A percentile compares a stretch with the other conserved stretches of the same genome.
These are phyloP conservation scores for Entomortierella chlamydospora DNA, from an alignment of 192 early-diverging fungal genomes.

Conservation along the genomic window DNA sequence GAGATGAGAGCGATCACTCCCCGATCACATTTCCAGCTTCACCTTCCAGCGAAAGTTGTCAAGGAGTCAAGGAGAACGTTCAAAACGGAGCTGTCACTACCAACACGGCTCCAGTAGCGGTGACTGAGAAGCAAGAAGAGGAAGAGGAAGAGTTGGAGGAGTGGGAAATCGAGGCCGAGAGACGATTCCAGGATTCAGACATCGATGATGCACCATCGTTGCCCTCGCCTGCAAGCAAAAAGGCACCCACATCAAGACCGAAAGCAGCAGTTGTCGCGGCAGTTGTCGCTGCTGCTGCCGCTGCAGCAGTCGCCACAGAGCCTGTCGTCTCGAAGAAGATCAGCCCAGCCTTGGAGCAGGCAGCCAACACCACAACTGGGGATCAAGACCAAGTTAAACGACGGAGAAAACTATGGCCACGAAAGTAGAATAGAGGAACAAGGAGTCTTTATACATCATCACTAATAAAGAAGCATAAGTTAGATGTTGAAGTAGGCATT, in stretches of 20 bases:
- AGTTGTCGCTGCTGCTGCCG: neutral
- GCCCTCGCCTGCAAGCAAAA: slow-evolving; percentile 17
- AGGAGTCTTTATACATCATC: too few species aligned
- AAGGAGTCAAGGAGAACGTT: slow-evolving; percentile 3
- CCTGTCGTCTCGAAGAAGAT: slow-evolving; percentile 13
- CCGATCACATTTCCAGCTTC: neutral
- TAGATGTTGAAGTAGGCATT: too few species aligned
- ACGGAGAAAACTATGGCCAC: slow-evolving; percentile 41
- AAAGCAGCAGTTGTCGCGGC: slow-evolving; percentile 7
- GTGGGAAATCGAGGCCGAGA: slow-evolving; percentile 54
- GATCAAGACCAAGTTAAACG: slow-evolving; percentile 47
- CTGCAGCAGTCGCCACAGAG: neutral
- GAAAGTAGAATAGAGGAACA: slow-evolving; percentile 27
- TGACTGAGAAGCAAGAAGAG: slow-evolving; percentile 4
- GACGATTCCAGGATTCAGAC: slow-evolving; percentile 51
- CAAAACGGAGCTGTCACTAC: neutral
- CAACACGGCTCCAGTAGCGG: neutral
- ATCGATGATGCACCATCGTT: slow-evolving; percentile 32
- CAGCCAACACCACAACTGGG: neutral
- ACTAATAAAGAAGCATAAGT: too few species aligned
- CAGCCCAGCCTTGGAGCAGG: slow-evolving; percentile 7
- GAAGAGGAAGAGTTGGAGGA: slow-evolving; percentile 53
- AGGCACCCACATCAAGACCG: neutral
- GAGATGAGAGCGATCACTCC: slow-evolving; percentile 3
- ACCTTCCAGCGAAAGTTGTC: neutral